Evolutionary conservation across 2,329 filamentous ascomycete species (phyloP).

Genomic region (Coniella vitis): DNA sequence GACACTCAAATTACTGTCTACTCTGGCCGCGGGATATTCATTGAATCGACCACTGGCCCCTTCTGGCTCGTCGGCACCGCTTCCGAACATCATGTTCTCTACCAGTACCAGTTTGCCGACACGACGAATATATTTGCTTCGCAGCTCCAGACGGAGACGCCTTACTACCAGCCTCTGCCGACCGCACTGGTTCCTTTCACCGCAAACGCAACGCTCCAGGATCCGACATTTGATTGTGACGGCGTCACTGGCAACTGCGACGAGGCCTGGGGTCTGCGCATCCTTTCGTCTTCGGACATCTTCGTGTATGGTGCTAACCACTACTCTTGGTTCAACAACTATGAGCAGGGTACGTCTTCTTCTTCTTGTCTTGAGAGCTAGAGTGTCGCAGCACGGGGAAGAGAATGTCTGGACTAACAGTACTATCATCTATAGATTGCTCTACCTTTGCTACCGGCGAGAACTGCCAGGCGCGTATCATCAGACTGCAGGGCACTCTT

Average conservation of each 20-base stretch:
- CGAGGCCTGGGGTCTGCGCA: slow-evolving; percentile 58
- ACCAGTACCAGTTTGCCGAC: slow-evolving; percentile 59
- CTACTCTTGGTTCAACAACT: slow-evolving; percentile 64
- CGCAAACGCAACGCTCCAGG: slow-evolving; percentile 31
- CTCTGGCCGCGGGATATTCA: slow-evolving; percentile 39
- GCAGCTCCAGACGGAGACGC: slow-evolving; percentile 62
- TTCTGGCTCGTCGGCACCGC: slow-evolving; percentile 60
- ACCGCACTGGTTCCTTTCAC: slow-evolving; percentile 51
- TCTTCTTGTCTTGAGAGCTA: not conserved
- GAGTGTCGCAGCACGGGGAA: no score
- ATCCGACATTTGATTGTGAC: slow-evolving; percentile 46
- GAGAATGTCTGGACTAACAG: not conserved
- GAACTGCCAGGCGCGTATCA: slow-evolving; percentile 41
- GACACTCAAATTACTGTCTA: slow-evolving; percentile 44
- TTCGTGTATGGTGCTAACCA: slow-evolving; percentile 57
- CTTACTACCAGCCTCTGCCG: slow-evolving; percentile 64
- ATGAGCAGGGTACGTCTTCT: slow-evolving; percentile 23
- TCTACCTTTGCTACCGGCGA: slow-evolving; percentile 35
- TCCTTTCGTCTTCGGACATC: slow-evolving; percentile 49
- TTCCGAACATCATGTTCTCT: slow-evolving; percentile 58
- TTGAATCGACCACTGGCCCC: slow-evolving; percentile 37
- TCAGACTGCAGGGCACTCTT: slow-evolving; percentile 24
- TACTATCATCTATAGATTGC: slow-evolving; percentile 26
- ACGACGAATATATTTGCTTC: slow-evolving; percentile 58
- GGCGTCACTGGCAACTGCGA: slow-evolving; percentile 33